Base-by-base conservation (phyloP, 305 asterid genomes). In the Solanum hybrid region DNA sequence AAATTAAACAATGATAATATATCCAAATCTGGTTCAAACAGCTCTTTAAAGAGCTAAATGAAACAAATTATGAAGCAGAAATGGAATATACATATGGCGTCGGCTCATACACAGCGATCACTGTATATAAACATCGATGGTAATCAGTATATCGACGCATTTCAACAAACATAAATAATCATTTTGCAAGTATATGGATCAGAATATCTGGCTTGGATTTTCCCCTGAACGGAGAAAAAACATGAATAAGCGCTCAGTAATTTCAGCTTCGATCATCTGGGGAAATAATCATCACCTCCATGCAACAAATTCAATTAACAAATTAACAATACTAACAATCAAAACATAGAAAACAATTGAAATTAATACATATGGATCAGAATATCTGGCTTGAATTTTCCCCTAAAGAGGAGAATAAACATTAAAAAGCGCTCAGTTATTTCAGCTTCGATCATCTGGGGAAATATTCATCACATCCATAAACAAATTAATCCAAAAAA, bases 71-170 rank as follows among this genome's bases (percentile, higher is more conserved):
- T 36, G 87, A 87, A 78, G 22, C 91, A 91, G 90, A 90, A 66
- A 17, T 42, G 90, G 90, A 85, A 77, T 31, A 36, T 32, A 22
- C 5, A 64, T 92, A 10, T 92, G 0, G 93, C 92, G 90, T 87
- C 94, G 91, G 90, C 90, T 92, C 93, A 91, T 91, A 90, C 94
- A n/a, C 91, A 91, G 60, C 94, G 91, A 91, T 89, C 31, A 91
- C 34, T 27, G 71, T 5, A 6, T 87, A 3, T 27, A n/a, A 69
- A 27, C 87, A 86, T 89, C 92, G 94, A 91, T 13, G 88, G 94
- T 91, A 92, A 92, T 92, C 93, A 91, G 92, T 91, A 91, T 72
- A 79, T 91, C 92, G 92, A 92, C 94, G 93, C 94, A 17, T 2
- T 79, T 38, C 1, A 2, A 79, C n/a, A 36, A 3, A 78, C 34